Base-by-base conservation (phyloP, 192 early-diverging fungal genomes). In the Piromyces finnis region DNA sequence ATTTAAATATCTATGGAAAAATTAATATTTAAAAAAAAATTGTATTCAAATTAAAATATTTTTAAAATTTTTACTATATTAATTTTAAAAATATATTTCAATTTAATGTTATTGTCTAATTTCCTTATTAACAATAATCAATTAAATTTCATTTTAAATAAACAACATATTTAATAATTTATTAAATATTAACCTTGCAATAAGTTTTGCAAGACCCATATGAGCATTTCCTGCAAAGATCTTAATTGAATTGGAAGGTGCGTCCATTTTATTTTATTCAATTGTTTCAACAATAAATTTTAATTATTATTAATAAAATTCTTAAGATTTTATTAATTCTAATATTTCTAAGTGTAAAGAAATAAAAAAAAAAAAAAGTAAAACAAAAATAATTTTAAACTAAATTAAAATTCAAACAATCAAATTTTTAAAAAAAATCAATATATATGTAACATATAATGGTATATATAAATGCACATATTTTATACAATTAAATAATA, bases 201-300 rank as follows among this genome's bases (percentile, higher is more conserved):
- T 95, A 30, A 94, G 88, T 84, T 89, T 88, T 78, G 97, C 94
- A 82, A 98, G 93, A 78, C 94, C 95, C 79, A 94, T 90, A 87
- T 98, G 97, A 28, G 95, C 95, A 87, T 97, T 98, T 78, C 97
- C 97, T 15, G 97, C 89, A 82, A 98, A 95, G 85, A 98, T 95
- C 85, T 96, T 95, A 86, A 98, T 98, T 68, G 93, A 93, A 88
- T 97, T 98, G 84, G 92, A 89, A 79, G 92, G 79, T 2, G 51
- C 51, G 51, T 68, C 51, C 51, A 68, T 68, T 68, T 68, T 68
- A n/a, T 68, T 68, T 11, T 27, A n/a, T 26, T n/a, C 1, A n/a
- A n/a, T 27, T 68, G 22, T 68, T 68, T 26, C 22, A 68, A 68
- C 9, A 68, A 68, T 68, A 68, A 68, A 26, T 68, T n/a, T n/a